Percentiles rank a stretch among this genome's conserved stretches.
Conservation (phyloP, 768 basidiomycete species). For the Coprinopsis strossmayeri region DNA sequence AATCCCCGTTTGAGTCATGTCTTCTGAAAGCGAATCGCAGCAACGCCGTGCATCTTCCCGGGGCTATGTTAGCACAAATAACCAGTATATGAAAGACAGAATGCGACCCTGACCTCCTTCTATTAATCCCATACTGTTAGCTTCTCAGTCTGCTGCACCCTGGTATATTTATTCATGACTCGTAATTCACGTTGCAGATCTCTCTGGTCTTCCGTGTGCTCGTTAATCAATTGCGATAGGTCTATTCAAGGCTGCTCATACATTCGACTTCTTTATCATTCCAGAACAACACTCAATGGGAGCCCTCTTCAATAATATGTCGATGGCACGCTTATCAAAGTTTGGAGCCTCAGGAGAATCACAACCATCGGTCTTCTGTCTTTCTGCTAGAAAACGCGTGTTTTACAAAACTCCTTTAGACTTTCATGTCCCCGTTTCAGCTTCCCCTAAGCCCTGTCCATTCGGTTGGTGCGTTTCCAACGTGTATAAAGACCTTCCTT, state of each 20-base stretch:
- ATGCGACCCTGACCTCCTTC: no score
- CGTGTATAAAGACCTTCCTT: not conserved
- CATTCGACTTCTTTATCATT: not conserved
- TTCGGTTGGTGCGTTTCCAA: not conserved
- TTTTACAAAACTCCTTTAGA: not conserved
- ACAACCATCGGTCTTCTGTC: not conserved
- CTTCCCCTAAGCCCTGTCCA: not conserved
- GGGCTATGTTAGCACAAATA: no score
- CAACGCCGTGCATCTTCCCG: no score
- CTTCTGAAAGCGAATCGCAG: not conserved
- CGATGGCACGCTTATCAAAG: not conserved
- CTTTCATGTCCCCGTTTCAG: not conserved
- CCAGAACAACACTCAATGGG: not conserved
- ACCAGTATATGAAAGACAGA: no score
- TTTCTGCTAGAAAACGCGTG: not conserved
- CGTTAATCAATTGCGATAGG: not conserved
- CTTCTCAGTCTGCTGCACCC: not conserved
- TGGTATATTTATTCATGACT: not conserved
- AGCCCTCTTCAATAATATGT: not conserved
- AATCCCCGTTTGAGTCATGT: not conserved
- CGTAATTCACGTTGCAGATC: not conserved
- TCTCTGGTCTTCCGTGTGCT: not conserved
- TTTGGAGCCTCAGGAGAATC: not conserved
- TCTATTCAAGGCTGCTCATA: not conserved
- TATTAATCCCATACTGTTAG: not conserved